Conservation (phyloP, 2,329 filamentous ascomycete genomes). For the Plenodomus biglobosus region DNA sequence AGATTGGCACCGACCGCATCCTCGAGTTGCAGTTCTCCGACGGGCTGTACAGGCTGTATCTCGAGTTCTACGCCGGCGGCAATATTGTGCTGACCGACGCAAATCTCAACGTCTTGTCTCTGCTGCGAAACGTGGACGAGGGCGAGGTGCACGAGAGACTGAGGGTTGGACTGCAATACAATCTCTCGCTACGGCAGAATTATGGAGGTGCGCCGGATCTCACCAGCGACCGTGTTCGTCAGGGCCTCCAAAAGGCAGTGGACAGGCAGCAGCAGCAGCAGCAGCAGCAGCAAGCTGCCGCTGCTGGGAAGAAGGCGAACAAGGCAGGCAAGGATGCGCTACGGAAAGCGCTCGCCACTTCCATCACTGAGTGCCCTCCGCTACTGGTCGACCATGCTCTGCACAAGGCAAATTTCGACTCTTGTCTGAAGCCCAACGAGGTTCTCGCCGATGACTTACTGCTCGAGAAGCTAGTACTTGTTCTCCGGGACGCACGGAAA, state of each 20-base stretch:
- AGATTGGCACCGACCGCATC: slow-evolving; percentile 91
- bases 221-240: slow-evolving; percentile 70
- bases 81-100: slow-evolving; percentile 92
- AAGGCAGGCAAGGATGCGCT: slow-evolving; percentile 74
- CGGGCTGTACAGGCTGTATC: slow-evolving; percentile 80
- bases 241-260: slow-evolving; percentile 67
- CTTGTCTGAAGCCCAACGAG: slow-evolving; percentile 65
- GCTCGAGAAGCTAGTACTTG: slow-evolving; percentile 66
- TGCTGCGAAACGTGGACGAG: slow-evolving; percentile 78
- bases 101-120: slow-evolving; percentile 76
- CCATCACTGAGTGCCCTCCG: slow-evolving; percentile 86
- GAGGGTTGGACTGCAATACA: slow-evolving; percentile 75
- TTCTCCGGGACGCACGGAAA: slow-evolving; percentile 69
- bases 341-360: slow-evolving; percentile 76
- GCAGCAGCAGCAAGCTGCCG: slow-evolving; percentile 54
- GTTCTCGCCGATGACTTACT: slow-evolving; percentile 67
- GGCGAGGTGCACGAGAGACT: slow-evolving; percentile 83
- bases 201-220: slow-evolving; percentile 72
- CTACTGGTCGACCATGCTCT: slow-evolving; percentile 86
- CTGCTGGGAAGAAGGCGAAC: slow-evolving; percentile 66
- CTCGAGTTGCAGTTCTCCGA: slow-evolving; percentile 93
- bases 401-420: slow-evolving; percentile 68
- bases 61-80: slow-evolving; percentile 95
- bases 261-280: slow-evolving; percentile 58
- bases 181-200: slow-evolving; percentile 80